A percentile compares a stretch with the other conserved stretches of the same genome.
phyloP scores from a whole-genome alignment of 768 basidiomycete species.

The Leccinellum luteum region DNA sequence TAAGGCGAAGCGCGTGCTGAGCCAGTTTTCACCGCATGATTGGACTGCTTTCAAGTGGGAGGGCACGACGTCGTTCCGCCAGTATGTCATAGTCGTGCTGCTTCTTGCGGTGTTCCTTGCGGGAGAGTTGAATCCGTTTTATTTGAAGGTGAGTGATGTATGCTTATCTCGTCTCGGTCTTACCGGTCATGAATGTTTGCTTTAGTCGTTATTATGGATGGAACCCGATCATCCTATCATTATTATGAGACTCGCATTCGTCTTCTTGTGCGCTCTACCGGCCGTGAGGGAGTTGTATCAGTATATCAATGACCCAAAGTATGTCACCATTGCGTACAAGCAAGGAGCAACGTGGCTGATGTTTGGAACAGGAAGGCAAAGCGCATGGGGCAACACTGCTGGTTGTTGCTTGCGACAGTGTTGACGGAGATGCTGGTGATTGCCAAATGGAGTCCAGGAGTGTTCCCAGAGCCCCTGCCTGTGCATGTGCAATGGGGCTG shows the following conservation, averaged over 20 bases:
- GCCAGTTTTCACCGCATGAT: slow-evolving; percentile 84
- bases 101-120: slow-evolving; percentile 77
- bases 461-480: slow-evolving; percentile 66
- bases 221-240: slow-evolving; percentile 88
- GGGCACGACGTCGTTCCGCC: slow-evolving; percentile 68
- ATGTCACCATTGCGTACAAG: slow-evolving; percentile 19
- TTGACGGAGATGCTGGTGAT: slow-evolving; percentile 79
- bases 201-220: slow-evolving; percentile 66
- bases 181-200: slow-evolving; percentile 36
- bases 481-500: slow-evolving; percentile 61
- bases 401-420: slow-evolving; percentile 85
- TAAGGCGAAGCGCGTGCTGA: slow-evolving; percentile 76
- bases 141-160: slow-evolving; percentile 62
- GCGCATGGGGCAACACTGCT: slow-evolving; percentile 87
- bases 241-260: slow-evolving; percentile 64
- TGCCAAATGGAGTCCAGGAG: slow-evolving; percentile 76
- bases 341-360: slow-evolving; percentile 1
- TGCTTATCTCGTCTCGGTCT: slow-evolving; percentile 10
- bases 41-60: slow-evolving; percentile 90
- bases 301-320: slow-evolving; percentile 82
- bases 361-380: slow-evolving; percentile 61
- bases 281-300: slow-evolving; percentile 83
- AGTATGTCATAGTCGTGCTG: slow-evolving; percentile 73
- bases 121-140: slow-evolving; percentile 86
- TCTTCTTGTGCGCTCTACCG: slow-evolving; percentile 85